A percentile compares a stretch with the other conserved stretches of the same genome.
Evolutionary conservation across 2,329 filamentous ascomycete genomes (phyloP).

Genomic region (Penicillium sclerotiorum): DNA sequence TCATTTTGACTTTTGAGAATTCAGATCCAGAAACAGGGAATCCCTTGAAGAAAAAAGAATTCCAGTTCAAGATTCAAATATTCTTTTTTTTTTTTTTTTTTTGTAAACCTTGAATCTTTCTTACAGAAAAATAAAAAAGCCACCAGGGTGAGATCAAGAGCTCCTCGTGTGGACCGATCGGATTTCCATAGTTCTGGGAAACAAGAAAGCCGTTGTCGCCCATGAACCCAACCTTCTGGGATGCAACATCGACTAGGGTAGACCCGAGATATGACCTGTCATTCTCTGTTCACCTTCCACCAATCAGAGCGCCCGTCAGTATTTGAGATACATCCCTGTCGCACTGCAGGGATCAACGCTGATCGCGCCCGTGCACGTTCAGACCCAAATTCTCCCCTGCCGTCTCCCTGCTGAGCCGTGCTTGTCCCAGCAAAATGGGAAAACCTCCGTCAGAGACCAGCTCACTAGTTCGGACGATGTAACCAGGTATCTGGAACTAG

Average conservation of each 20-base stretch:
- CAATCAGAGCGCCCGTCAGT: slow-evolving; percentile 33
- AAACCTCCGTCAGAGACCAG: too few species aligned
- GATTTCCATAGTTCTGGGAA: slow-evolving; percentile 23
- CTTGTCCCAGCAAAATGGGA: background rate
- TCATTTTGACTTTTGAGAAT: slow-evolving; percentile 1
- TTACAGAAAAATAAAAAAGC: slow-evolving; percentile 1
- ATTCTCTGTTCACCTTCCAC: slow-evolving; percentile 9
- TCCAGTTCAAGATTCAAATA: background rate
- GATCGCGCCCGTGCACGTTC: slow-evolving; percentile 26
- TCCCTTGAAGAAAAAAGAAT: too few species aligned
- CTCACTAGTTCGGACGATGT: background rate
- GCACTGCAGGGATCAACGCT: slow-evolving; percentile 29
- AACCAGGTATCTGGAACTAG: slow-evolving; percentile 2
- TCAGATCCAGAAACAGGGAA: background rate
- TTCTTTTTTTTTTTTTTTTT: background rate
- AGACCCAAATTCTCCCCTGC: slow-evolving; percentile 14
- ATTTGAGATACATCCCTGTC: slow-evolving; percentile 41
- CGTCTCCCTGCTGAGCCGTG: background rate
- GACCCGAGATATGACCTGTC: slow-evolving; percentile 30
- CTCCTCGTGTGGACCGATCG: slow-evolving; percentile 29
- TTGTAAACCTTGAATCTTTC: too few species aligned
- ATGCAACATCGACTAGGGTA: slow-evolving; percentile 30
- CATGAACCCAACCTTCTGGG: slow-evolving; percentile 25
- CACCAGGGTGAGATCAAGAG: slow-evolving; percentile 22
- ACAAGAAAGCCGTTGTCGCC: slow-evolving; percentile 25